Evolutionary conservation across 2,329 filamentous ascomycete species (phyloP), one percentile per base, ranked within the genome.

Genomic region (Ceratocystis smalleyi): DNA sequence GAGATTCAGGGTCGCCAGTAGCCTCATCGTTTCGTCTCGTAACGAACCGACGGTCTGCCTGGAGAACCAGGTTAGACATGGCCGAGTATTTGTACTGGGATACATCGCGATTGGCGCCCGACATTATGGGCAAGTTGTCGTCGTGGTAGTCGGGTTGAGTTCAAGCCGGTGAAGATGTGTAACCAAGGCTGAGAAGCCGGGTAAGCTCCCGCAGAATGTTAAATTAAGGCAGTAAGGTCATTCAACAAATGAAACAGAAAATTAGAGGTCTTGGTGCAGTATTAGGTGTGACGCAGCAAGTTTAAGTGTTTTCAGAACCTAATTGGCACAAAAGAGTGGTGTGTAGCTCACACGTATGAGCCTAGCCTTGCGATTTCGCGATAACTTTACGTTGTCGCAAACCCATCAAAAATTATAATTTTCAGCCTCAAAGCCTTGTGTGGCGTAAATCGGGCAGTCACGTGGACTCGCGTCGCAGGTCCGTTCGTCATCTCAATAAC

Each of bases 21-120:
- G 90, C 86, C 78, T 99, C 95, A 76, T 99, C 92, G 70, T 86
- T 91, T 71, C 91, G 86, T 74, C 94, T 86, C 68, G 90, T 90
- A 71, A 95, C 87, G 74, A 99, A 97, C 71, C 94, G 87, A 78
- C 91, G 87, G 80, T 99, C 94, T 79, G 91, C 91, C 88, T 99
- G 94, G 84, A 99, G 89, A 74, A 99, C 94, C 90, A 99, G 87
- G 85, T 99, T 99, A 79, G 94, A 99, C 94, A 99, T 97, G 76
- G 89, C 91, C 85, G 91, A 91, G 83, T 96, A 96, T 77, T 96
- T 96, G 83, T 95, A 96, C 77, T 96, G 91, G 76, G 90, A 91
- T 72, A 95, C 88, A 87, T 94, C 84, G 76, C 83, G 83, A 72
- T 86, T 80, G 75, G 83, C 80, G 75, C 86, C 88, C 75, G 87